A percentile compares a stretch with the other conserved stretches of the same genome.
Evolutionary conservation across 176 grass and related monocot species (phyloP).

Genomic region (Rhynchospora tenuis): DNA sequence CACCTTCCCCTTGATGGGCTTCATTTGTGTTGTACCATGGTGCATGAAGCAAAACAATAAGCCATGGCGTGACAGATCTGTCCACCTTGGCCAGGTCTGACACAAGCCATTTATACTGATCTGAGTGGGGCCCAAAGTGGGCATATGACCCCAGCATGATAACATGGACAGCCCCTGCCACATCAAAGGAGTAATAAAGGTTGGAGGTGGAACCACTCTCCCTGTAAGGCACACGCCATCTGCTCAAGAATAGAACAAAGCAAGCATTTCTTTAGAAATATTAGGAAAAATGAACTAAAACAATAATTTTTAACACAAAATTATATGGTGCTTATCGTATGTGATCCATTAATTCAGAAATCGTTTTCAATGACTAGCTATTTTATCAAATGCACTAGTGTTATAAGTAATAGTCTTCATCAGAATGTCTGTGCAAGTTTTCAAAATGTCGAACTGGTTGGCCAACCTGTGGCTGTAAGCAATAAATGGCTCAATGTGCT

Average conservation of each 20-base stretch:
- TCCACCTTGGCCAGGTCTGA: conserved; percentile 46
- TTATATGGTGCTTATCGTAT: not conserved
- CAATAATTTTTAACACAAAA: not conserved
- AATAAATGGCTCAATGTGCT: conserved; percentile 30
- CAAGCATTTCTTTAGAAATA: not conserved
- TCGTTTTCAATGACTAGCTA: not conserved
- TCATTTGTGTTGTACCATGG: conserved; percentile 79
- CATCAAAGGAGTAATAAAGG: conserved; percentile 80
- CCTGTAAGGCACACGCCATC: conserved; percentile 71
- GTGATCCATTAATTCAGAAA: not conserved
- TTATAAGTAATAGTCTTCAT: too few relatives aligned
- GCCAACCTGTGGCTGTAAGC: conserved; percentile 47
- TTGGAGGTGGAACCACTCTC: conserved; percentile 51
- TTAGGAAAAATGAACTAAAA: not conserved
- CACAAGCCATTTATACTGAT: conserved; percentile 52
- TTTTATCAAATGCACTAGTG: too few relatives aligned
- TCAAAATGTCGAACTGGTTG: not conserved
- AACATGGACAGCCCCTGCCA: conserved; percentile 48
- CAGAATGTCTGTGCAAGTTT: too few relatives aligned
- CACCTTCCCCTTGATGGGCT: conserved; percentile 71
- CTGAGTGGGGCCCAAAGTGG: conserved; percentile 28
- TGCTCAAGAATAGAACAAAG: not conserved
- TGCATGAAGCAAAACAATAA: conserved; percentile 59
- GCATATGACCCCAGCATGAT: conserved; percentile 67
- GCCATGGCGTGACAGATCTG: conserved; percentile 41